Base-by-base conservation (phyloP, 768 basidiomycete genomes). In the Gymnopilus dilepis region DNA sequence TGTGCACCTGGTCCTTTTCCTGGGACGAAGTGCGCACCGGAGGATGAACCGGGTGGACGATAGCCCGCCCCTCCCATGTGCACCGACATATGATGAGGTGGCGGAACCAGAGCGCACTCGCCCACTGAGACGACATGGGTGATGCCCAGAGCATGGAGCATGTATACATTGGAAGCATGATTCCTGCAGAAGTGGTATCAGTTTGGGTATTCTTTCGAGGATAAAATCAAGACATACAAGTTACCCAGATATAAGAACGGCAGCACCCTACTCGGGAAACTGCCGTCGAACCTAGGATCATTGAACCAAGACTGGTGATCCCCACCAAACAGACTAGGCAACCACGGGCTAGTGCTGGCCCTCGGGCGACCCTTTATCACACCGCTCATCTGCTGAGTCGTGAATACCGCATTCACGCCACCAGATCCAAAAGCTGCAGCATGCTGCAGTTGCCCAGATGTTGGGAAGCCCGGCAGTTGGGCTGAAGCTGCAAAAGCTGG, bases 81-180 rank as follows among this genome's bases (percentile, higher is more conserved):
- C 13, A 65, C 64, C 15, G 69, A 62, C 59, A 73, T 70, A 59
- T 80, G 76, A 66, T 85, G 79, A 3, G 86, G 80, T 17, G 94
- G 93, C 4, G 95, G 94, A 3, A 91, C 81, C 22, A 97, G 85
- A 11, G 96, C 93, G 62, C 94, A 95, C 79, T 98, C 97, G 51
- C 97, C 97, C 2, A 98, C 95, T 8, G 93, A 95, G 28, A 99
- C 95, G 64, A 99, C 95, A 72, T 99, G 96, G 2, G 95, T 97
- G 69, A 99, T 96, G 24, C 95, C 95, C 15, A 99, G 84, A 3
- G 94, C 94, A 68, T 95, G 92, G 2, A 99, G 86, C 95, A 99
- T 97, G 69, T 92, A 93, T 56, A 88, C 95, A 74, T 99, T 99
- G 26, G 89, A 81, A 0, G 97, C 97, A 68, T 99, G 97, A 68